Percentiles rank a stretch among this genome's conserved stretches.
Conservation (phyloP, 148 eudicot genomes). For the Selenicereus undatus region DNA sequence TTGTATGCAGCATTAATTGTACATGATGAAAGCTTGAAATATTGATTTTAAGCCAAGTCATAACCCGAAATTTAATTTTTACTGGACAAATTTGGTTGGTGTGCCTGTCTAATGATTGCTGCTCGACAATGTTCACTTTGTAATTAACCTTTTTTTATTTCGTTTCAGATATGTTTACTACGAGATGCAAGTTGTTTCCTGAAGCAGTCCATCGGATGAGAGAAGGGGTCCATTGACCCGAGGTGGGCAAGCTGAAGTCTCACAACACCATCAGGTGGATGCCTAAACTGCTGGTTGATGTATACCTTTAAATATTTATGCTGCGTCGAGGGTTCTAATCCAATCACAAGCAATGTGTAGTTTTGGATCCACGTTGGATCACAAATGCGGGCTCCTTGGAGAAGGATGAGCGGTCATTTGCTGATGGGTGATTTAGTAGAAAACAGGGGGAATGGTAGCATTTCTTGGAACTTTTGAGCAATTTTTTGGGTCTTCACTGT, state of each 20-base stretch:
- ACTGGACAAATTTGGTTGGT: neutral
- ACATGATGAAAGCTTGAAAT: no score
- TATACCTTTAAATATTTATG: constrained; percentile 16
- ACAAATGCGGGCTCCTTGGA: constrained; percentile 10
- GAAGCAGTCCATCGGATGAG: constrained; percentile 28
- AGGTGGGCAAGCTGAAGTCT: constrained; percentile 26
- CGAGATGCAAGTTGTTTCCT: constrained; percentile 26
- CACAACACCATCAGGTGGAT: constrained; percentile 15
- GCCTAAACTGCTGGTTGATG: constrained; percentile 29
- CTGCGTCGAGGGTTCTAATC: constrained; percentile 23
- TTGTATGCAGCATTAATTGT: no score
- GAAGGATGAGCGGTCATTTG: constrained; percentile 18
- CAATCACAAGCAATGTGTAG: constrained; percentile 25
- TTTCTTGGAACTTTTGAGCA: constrained; percentile 22
- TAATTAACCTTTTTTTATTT: neutral
- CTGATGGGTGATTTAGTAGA: constrained; percentile 31
- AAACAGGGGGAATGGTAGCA: constrained; percentile 26
- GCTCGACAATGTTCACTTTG: neutral
- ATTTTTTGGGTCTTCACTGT: constrained; percentile 27
- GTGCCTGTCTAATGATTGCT: neutral
- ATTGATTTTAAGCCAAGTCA: no score
- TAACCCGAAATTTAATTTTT: neutral
- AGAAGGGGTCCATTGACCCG: constrained; percentile 15
- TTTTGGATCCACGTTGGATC: constrained; percentile 20
- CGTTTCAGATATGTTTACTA: constrained; percentile 18